Base-by-base conservation (phyloP, 2,329 filamentous ascomycete species). In the Neonectria faginata region DNA sequence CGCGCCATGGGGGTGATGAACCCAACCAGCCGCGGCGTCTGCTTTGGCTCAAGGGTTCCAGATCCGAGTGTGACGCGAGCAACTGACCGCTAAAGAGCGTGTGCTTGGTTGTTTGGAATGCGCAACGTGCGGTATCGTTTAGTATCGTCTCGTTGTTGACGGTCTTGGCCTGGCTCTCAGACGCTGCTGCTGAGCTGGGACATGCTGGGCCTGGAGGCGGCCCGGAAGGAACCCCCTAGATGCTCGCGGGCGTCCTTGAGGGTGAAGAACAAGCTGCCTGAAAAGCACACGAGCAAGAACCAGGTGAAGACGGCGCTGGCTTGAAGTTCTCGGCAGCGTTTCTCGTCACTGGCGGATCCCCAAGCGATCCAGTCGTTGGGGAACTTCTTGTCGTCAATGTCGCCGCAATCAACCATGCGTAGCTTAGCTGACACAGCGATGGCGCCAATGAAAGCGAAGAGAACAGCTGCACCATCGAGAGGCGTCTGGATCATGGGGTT, bases 261-360 rank as follows among this genome's bases (percentile, higher is more conserved):
- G 60, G 85, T 80, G 67, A 92, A 84, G 74, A 87, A 81, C 48
- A 89, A 76, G 44, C 85, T 84, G 3, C 82, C 88, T 29, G 82
- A 80, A 74, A 90, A 91, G 27, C 85, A 83, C 42, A 81, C 84
- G 77, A 90, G 92, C 53, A 92, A 85, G 80, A 94, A 94, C 91
- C 91, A 95, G 80, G 93, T 85, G 81, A 95, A 95, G 41, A 88
- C 91, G 36, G 87, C 88, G 67, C 87, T 86, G 41, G 92, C 92
- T 81, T 94, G 92, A 16, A 92, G 86, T 80, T 93, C 88, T 67
- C 87, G 89, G 81, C 92, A 94, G 69, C 91, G 86, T 81, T 90
- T 88, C 76, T 83, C 78, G 64, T 85, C 82, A 78, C 90, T 76
- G 66, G 68, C 65, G 50, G 88, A 89, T 62, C 89, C 89, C 76